Base-by-base conservation (phyloP, 345 rosid genomes). In the Leavenworthia alabamica region DNA sequence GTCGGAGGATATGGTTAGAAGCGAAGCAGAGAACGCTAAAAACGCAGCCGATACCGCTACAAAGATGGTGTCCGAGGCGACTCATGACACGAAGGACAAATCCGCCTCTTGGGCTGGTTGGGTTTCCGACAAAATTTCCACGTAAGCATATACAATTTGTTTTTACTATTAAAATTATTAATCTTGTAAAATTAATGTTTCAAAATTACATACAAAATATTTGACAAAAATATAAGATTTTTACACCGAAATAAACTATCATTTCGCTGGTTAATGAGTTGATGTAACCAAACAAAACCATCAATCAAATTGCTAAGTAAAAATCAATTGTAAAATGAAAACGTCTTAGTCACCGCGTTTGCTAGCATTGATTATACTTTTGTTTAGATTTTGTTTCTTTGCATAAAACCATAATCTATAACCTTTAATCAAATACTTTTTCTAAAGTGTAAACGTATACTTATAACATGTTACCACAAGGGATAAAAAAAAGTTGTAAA, bases 71-170 rank as follows among this genome's bases (percentile, higher is more conserved):
- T 35, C 47, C 20, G 58, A 70, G 32, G 44, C 56, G 39, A 33
- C 43, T 77, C 64, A 77, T 35, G 77, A 70, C 5, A 71, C 61
- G 7, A 54, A 63, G 49, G 79, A 67, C 12, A 69, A 65, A 14
- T 28, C 58, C 14, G 26, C 73, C 6, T 63, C 81, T 12, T 67
- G 82, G 85, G 4, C 68, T 31, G 70, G 54, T 63, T 79, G 80
- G 83, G 76, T 68, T 33, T 64, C 45, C 9, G 70, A 59, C 14
- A 75, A 75, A 47, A 13, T 75, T 56, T 48, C 79, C 5, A 66
- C 70, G 85, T 82, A 71, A 78, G 68, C 5, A 20, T 19, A 3
- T 37, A 19, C 7, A 35, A 32, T 33, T 7, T 53, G 12, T 20
- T 11, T 33, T 3, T n/a, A n/a, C n/a, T n/a, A n/a, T n/a, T n/a